These are phyloP conservation scores for Grigorovia transvaalensis DNA, from an alignment of 805 yeast species.

Conservation along the genomic window DNA sequence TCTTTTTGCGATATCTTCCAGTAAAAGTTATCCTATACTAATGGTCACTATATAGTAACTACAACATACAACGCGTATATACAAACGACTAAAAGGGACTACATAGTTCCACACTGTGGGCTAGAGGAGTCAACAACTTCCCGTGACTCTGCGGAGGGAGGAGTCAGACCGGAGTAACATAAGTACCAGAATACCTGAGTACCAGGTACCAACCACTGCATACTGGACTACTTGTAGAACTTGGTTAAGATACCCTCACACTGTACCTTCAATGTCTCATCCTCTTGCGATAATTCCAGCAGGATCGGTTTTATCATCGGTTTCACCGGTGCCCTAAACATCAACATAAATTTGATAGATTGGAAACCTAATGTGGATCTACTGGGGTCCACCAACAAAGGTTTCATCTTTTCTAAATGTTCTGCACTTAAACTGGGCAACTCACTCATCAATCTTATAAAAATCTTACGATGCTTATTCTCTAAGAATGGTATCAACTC, in stretches of 20 bases:
- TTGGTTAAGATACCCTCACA: conserved; percentile 22
- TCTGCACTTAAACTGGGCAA: conserved; percentile 62
- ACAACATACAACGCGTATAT: too few species aligned
- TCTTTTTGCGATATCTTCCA: too few species aligned
- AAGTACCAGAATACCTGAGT: too few species aligned
- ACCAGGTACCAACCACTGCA: too few species aligned
- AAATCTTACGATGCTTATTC: conserved; percentile 64
- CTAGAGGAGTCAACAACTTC: too few species aligned
- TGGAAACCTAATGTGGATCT: conserved; percentile 73
- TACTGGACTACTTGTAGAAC: conserved; percentile 13
- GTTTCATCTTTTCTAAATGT: conserved; percentile 54
- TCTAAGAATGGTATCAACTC: conserved; percentile 78
- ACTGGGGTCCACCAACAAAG: conserved; percentile 77
- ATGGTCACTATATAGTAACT: too few species aligned
- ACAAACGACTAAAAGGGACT: too few species aligned
- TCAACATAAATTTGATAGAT: conserved; percentile 68
- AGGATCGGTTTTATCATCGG: conserved; percentile 24
- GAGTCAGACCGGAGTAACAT: too few species aligned
- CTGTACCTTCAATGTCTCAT: conserved; percentile 17
- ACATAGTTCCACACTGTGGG: too few species aligned
- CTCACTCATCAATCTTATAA: conserved; percentile 77
- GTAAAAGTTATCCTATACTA: too few species aligned
- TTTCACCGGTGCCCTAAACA: conserved; percentile 84
- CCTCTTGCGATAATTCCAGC: conserved; percentile 16
- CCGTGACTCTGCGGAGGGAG: too few species aligned